Evolutionary conservation across 2,329 filamentous ascomycete species (phyloP), one percentile per base, ranked within the genome.

Genomic region (Fusarium liriodendri): DNA sequence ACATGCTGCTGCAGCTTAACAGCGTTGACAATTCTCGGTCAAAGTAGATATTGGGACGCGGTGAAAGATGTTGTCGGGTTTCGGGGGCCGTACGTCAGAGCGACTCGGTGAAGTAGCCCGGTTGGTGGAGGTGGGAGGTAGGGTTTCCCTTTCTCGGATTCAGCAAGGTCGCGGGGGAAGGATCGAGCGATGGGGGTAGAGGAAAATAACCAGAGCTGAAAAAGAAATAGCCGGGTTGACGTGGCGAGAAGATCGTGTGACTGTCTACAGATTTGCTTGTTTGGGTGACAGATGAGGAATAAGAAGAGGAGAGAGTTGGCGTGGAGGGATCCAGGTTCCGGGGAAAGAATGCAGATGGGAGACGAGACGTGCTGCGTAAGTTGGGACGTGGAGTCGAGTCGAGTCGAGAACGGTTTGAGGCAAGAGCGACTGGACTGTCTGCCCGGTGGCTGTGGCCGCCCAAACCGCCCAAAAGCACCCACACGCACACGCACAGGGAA

Each of bases 301-400:
- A 20, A 70, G 72, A 69, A 69, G 70, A 75, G 73, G 72, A 61
- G 68, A 72, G 71, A 66, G 64, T 73, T 52, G 72, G 69, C 40
- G 71, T 65, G 71, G 65, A 71, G 50, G 47, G 62, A 59, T 47
- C 52, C 38, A 59, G 62, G 62, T 59, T 64, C 62, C 14, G 52
- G 38, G 62, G 52, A 59, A 64, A 59, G 50, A 59, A 64, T 64
- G 62, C 18, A 55, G n/a, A 38, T 9, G 37, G 37, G 25, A 47
- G 47, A 32, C 25, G 47, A 32, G 27, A 32, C 45, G 45, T n/a
- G 25, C 47, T 52, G 25, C 25, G 47, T 52, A 52, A 52, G 27
- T 52, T 52, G 20, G 40, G 29, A 22, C 52, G 62, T 47, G 54
- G 62, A 59, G 63, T 60, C 42, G 62, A 59, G 63, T 60, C 42